Conservation (phyloP, 257 asterid species). For the Datura wrightii region DNA sequence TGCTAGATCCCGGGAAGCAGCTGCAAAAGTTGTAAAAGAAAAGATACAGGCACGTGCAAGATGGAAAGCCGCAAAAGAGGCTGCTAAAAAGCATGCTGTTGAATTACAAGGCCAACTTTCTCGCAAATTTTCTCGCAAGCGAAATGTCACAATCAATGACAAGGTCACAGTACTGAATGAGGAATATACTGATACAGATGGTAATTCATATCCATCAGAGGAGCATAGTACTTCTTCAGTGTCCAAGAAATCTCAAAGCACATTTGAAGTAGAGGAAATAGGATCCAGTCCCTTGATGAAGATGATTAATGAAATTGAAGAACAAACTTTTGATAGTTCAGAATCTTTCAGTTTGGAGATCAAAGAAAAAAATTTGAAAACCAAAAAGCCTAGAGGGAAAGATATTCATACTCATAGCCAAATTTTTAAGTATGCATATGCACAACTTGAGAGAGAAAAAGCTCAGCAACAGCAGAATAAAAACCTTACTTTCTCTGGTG, state of each 20-base stretch:
- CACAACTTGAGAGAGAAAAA: conserved; percentile 86
- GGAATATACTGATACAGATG: conserved; percentile 32
- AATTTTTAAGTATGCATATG: conserved; percentile 83
- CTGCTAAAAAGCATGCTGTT: conserved; percentile 79
- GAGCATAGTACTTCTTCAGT: conserved; percentile 34
- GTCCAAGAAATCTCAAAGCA: conserved; percentile 14
- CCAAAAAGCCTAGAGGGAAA: conserved; percentile 54
- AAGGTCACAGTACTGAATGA: conserved; percentile 47
- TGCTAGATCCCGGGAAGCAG: conserved; percentile 90
- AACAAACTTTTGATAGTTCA: conserved; percentile 41
- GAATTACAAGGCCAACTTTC: conserved; percentile 74
- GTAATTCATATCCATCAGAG: conserved; percentile 33
- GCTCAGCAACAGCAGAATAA: conserved; percentile 69
- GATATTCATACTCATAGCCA: conserved; percentile 74
- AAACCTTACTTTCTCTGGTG: conserved; percentile 67
- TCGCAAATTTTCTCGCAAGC: conserved; percentile 64
- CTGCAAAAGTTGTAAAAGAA: conserved; percentile 78
- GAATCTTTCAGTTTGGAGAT: conserved; percentile 45
- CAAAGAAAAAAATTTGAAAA: conserved; percentile 43
- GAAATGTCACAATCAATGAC: conserved; percentile 45
- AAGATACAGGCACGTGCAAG: conserved; percentile 81
- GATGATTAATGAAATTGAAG: conserved; percentile 55
- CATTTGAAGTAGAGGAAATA: conserved; percentile 38
- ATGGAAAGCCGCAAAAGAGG: conserved; percentile 92
- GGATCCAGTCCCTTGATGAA: conserved; percentile 46